Base-by-base conservation (phyloP, 441 rosid genomes). In the Melastoma candidum region DNA sequence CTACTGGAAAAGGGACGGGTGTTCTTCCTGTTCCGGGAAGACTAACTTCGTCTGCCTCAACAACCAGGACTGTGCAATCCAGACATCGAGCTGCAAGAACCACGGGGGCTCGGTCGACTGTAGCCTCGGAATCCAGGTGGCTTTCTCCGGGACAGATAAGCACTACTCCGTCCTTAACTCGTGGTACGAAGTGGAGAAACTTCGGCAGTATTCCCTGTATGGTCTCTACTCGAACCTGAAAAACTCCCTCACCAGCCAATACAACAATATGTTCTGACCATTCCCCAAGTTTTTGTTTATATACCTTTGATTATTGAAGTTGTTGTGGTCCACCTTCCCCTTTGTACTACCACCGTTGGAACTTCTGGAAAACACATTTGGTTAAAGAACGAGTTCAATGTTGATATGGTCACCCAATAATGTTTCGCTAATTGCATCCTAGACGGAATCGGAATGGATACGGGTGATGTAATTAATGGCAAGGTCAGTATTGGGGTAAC, bases 161-260 rank as follows among this genome's bases (percentile, higher is more conserved):
- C 53, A 60, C 64, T 47, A 26, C 46, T 32, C 43, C 10, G 64
- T 51, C 24, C 51, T 60, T 44, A 51, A 60, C 49, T 51, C 64
- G 6, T 60, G 64, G 64, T 60, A 60, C 12, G 64, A 60, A 53
- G 57, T 60, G 2, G 53, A 60, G 26, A 60, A 51, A 41, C 64
- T 60, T 29, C 50, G 64, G 49, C 64, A 60, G 11, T 51, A 60
- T 43, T 60, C 64, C 0, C 56, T 60, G 41, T 60, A 11, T 12
- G 56, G 56, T 32, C 63, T 59, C 17, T 59, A 59, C 26, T 43
- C 50, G 11, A 46, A 46, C 27, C 64, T 60, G 7, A n/a, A 22
- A 3, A 56, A 60, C 12, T 51, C 55, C 12, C 55, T 51, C 32
- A 51, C 26, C 10, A 13, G 55, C 41, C 45, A 51, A 43, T 51